Conservation (phyloP, 83 land plant species). For the Picea engelmannii region DNA sequence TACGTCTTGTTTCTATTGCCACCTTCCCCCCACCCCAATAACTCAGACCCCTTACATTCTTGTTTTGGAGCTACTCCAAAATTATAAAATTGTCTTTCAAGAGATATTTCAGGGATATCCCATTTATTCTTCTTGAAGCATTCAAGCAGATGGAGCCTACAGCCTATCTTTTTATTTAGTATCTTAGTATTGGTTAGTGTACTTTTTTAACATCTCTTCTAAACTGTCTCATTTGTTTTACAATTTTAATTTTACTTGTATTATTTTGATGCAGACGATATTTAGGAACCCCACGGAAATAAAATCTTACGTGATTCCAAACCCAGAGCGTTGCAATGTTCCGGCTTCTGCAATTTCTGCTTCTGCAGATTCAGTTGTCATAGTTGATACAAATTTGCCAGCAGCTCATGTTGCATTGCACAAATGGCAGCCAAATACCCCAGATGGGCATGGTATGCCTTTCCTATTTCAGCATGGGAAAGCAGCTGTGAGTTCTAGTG, state of each 20-base stretch:
- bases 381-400: conserved; percentile 76
- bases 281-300: conserved; percentile 69
- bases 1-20: no score
- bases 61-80: no score
- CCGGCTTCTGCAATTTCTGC: conserved; percentile 89
- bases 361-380: conserved; percentile 71
- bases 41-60: no score
- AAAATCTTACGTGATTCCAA: conserved; percentile 66
- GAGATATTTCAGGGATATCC: no score
- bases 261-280: no score
- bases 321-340: conserved; percentile 82
- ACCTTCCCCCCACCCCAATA: no score
- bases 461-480: conserved; percentile 94
- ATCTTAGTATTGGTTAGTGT: neutral
- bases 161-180: neutral
- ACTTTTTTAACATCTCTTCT: neutral
- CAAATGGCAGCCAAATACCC: conserved; percentile 97
- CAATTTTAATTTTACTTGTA: no score
- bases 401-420: conserved; percentile 81
- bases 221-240: no score
- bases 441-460: conserved; percentile 94
- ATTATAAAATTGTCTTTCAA: no score
- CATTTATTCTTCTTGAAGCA: no score
- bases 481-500: conserved; percentile 36
- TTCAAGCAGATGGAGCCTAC: no score